Evolutionary conservation across 2,329 filamentous ascomycete genomes (phyloP).

Genomic region (Fusarium pseudoanthophilum): DNA sequence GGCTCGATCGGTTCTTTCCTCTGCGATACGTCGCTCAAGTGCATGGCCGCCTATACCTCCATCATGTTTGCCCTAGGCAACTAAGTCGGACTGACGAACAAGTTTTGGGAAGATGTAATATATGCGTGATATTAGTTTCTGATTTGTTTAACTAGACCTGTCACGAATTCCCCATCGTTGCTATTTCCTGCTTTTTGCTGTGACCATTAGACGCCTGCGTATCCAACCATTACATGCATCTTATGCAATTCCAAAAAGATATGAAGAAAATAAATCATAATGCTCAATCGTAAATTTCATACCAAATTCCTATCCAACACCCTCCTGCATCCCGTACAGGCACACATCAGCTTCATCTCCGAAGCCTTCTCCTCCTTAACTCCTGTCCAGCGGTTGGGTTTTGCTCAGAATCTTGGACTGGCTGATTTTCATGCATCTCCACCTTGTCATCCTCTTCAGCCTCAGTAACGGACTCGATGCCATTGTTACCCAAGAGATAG

Average conservation of each 20-base stretch:
- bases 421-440: conserved; percentile 10
- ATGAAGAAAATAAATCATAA: conserved; percentile 19
- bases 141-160: conserved; percentile 12
- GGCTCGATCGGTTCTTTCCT: conserved; percentile 52
- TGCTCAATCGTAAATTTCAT: conserved; percentile 26
- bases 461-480: conserved; percentile 62
- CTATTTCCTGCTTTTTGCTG: conserved; percentile 23
- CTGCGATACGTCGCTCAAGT: conserved; percentile 53
- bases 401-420: conserved; percentile 9
- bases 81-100: conserved; percentile 8
- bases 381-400: conserved; percentile 41
- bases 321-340: background rate
- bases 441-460: conserved; percentile 39
- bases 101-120: background rate
- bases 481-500: conserved; percentile 78
- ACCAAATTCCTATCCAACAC: conserved; percentile 12
- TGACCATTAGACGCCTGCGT: conserved; percentile 33
- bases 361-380: conserved; percentile 46
- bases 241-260: background rate
- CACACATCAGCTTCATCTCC: conserved; percentile 35
- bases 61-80: conserved; percentile 52
- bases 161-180: conserved; percentile 22
- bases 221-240: conserved; percentile 10
- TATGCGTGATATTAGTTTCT: conserved; percentile 21
- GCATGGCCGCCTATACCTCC: conserved; percentile 57